Conservation (phyloP, 805 yeast genomes). For the Lachancea meyersii region DNA sequence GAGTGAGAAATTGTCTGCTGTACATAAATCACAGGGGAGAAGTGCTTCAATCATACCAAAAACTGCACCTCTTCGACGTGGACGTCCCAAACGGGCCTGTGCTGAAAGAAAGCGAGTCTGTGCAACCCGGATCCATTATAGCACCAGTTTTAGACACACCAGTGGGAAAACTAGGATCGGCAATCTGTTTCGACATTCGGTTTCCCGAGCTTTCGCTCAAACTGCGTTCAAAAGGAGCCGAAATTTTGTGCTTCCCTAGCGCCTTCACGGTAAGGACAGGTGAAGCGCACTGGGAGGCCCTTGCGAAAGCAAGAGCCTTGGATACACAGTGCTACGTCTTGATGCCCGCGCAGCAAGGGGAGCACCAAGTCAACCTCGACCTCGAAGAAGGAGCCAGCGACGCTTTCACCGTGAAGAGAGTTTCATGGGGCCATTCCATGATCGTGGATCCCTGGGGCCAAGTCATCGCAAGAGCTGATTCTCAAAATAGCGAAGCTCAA, state of each 20-base stretch:
- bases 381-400: conserved; percentile 16
- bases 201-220: conserved; percentile 75
- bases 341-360: conserved; percentile 85
- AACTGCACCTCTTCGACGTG: conserved; percentile 85
- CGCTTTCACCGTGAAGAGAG: conserved; percentile 36
- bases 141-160: conserved; percentile 53
- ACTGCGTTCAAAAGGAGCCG: conserved; percentile 63
- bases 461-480: conserved; percentile 53
- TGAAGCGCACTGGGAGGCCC: conserved; percentile 76
- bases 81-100: conserved; percentile 75
- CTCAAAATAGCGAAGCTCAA: conserved; percentile 36
- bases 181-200: conserved; percentile 81
- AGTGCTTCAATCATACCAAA: conserved; percentile 66
- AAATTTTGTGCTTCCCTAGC: conserved; percentile 74
- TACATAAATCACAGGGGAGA: conserved; percentile 66
- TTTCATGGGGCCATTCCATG: conserved; percentile 81
- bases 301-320: conserved; percentile 80
- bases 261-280: conserved; percentile 94
- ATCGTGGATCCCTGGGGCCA: conserved; percentile 93
- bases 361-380: conserved; percentile 50
- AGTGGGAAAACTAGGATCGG: conserved; percentile 59
- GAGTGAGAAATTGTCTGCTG: conserved; percentile 66
- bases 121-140: conserved; percentile 65
- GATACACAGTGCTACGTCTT: conserved; percentile 83
- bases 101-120: conserved; percentile 68